Base-by-base conservation (phyloP, 2,329 filamentous ascomycete genomes). In the Mariannaea elegans region DNA sequence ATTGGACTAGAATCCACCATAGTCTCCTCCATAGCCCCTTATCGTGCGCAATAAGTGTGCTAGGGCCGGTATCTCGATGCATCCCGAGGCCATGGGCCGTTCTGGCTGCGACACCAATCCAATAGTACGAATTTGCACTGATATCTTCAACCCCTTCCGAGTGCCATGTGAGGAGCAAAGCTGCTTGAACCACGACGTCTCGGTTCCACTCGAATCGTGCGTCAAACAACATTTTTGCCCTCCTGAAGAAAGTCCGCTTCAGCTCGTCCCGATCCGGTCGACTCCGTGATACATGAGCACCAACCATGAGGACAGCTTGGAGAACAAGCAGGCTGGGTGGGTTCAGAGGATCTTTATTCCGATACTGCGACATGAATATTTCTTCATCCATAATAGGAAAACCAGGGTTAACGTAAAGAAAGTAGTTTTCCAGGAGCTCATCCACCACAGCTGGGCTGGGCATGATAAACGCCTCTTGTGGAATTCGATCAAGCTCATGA, bases 81-180 rank as follows among this genome's bases (percentile, higher is more conserved):
- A 84, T 82, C 27, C 82, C 82, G 34, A 84, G 70, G 1, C 82
- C 82, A 0, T 80, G 78, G 2, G 81, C 82, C 34, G 80, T 82
- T 6, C 82, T 75, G 14, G 77, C 77, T 6, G 82, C 82, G 2
- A 81, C 74, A 3, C 82, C 82, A 13, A 84, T 75, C 82, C 82
- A 84, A 60, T 72, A 71, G 69, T 73, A 82, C 12, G 80, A 77
- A 63, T 84, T 84, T 24, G 81, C 80, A 4, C 80, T 72, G 9
- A 84, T 78, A 69, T 84, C 81, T 59, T 85, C 83, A 36, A 81
- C 80, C 6, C 80, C 78, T 48, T 85, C 81, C 1, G 80, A 79
- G 63, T 84, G 79, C 83, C 82, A 85, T 3, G 81, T 84, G 49
- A 85, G 65, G 1, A 85, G 74, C 19, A 85, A 71, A 1, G 82